These are phyloP conservation scores for Fonsecaea multimorphosa DNA, from an alignment of 2,329 filamentous ascomycete species.

Conservation along the genomic window DNA sequence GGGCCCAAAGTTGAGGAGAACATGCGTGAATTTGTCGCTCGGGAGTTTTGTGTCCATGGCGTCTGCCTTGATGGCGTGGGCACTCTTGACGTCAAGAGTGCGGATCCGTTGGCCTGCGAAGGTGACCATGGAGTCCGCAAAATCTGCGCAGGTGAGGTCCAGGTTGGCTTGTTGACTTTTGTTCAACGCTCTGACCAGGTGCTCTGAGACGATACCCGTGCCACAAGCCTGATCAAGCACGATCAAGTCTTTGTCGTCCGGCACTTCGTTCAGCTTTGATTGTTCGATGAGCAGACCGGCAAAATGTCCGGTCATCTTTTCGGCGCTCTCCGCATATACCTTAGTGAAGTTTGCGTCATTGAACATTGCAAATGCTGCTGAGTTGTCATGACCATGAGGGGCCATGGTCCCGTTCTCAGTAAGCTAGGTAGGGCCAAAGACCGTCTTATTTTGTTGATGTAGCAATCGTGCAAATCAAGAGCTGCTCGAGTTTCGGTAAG, in stretches of 20 bases:
- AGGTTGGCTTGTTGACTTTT: constrained; percentile 51
- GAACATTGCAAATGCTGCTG: constrained; percentile 13
- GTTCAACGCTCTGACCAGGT: constrained; percentile 52
- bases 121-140: constrained; percentile 52
- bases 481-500: background rate
- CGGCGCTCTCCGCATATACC: constrained; percentile 35
- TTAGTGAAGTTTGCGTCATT: constrained; percentile 21
- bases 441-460: background rate
- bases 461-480: too few relatives aligned
- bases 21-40: constrained; percentile 49
- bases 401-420: constrained; percentile 14
- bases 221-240: constrained; percentile 63
- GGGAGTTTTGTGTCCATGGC: constrained; percentile 54
- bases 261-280: constrained; percentile 38
- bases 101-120: constrained; percentile 49
- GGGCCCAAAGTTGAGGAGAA: constrained; percentile 57
- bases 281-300: constrained; percentile 43
- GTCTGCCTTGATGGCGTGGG: constrained; percentile 54
- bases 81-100: constrained; percentile 55
- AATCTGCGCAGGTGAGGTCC: constrained; percentile 59
- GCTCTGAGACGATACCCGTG: constrained; percentile 56
- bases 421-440: background rate
- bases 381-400: background rate
- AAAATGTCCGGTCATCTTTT: constrained; percentile 44
- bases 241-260: constrained; percentile 39